Evolutionary conservation across 2,329 filamentous ascomycete genomes (phyloP).

Genomic region (Phialemoniopsis sp.): DNA sequence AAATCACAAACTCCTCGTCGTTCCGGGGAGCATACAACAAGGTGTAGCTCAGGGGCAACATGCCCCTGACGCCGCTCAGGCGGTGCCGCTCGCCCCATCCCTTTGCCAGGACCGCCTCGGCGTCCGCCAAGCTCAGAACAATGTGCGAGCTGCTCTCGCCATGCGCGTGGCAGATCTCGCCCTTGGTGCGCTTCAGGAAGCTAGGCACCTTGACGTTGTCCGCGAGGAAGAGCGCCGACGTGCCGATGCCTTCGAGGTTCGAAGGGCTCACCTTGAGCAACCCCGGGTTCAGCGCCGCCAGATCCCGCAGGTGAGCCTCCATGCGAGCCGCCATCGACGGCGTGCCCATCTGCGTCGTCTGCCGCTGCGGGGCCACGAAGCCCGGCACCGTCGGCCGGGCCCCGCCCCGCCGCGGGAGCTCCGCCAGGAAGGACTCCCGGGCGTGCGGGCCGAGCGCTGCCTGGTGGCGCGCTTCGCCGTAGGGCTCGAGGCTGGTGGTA

Average conservation of each 20-base stretch:
- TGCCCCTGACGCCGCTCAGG: slow-evolving; percentile 20
- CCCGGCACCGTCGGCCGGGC: slow-evolving; percentile 24
- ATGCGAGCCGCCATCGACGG: slow-evolving; percentile 10
- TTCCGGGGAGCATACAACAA: slow-evolving; percentile 35
- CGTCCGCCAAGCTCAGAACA: slow-evolving; percentile 30
- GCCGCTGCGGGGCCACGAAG: slow-evolving; percentile 32
- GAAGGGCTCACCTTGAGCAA: slow-evolving; percentile 20
- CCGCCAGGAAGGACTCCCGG: too few relatives aligned
- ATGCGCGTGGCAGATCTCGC: slow-evolving; percentile 33
- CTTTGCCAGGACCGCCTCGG: slow-evolving; percentile 22
- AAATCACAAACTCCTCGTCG: slow-evolving; percentile 25
- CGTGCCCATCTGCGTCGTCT: slow-evolving; percentile 19
- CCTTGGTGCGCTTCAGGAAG: slow-evolving; percentile 11
- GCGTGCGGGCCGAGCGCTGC: slow-evolving; percentile 6
- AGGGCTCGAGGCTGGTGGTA: slow-evolving; percentile 20
- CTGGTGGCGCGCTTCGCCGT: slow-evolving; percentile 10
- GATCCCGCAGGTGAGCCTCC: slow-evolving; percentile 16
- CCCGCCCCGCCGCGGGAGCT: slow-evolving; percentile 13
- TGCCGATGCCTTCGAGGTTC: slow-evolving; percentile 23
- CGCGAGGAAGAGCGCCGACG: slow-evolving; percentile 21
- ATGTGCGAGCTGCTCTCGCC: slow-evolving; percentile 32
- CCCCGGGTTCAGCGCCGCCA: slow-evolving; percentile 18
- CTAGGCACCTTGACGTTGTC: slow-evolving; percentile 2
- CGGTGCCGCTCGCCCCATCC: slow-evolving; percentile 36
- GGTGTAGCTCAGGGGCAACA: slow-evolving; percentile 28